A percentile compares a stretch with the other conserved stretches of the same genome.
These are phyloP conservation scores for Arabidopsis thaliana DNA, from an alignment of 345 rosid species.

Conservation along the genomic window DNA sequence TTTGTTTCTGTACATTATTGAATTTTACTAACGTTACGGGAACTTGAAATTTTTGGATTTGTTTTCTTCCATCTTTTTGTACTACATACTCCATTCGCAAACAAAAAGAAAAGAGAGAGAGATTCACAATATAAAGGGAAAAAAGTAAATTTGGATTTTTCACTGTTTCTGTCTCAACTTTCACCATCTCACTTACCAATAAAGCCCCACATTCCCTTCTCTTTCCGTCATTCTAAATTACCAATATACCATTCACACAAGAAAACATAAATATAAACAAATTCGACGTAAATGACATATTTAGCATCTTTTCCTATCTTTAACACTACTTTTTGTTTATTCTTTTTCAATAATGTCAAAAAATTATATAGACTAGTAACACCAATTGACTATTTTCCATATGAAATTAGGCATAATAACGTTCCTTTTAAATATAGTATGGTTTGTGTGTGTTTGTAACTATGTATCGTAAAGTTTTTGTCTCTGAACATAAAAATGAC, in stretches of 20 bases:
- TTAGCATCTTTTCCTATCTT: constrained; percentile 10
- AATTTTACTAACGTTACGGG: constrained; percentile 5
- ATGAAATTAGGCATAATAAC: no score
- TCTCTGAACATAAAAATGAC: constrained; percentile 10
- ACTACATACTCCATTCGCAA: neutral
- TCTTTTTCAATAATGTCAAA: neutral
- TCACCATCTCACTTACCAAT: constrained; percentile 70
- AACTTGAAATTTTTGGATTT: constrained; percentile 23
- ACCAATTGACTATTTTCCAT: no score
- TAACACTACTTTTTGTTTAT: neutral
- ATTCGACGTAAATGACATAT: neutral
- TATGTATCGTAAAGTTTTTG: neutral
- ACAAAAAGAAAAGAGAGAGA: constrained; percentile 28
- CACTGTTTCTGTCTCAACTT: constrained; percentile 66
- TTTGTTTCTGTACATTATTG: neutral
- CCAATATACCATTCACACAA: constrained; percentile 27
- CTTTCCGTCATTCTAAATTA: constrained; percentile 40
- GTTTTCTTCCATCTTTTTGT: constrained; percentile 22
- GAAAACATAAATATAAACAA: neutral
- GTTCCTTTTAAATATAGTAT: neutral
- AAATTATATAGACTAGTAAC: no score
- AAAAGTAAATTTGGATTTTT: constrained; percentile 46
- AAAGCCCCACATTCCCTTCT: constrained; percentile 46
- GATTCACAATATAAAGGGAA: neutral
- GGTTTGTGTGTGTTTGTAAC: neutral